phyloP scores from a whole-genome alignment of 331 rosid species.

The Stylosanthes scabra region DNA sequence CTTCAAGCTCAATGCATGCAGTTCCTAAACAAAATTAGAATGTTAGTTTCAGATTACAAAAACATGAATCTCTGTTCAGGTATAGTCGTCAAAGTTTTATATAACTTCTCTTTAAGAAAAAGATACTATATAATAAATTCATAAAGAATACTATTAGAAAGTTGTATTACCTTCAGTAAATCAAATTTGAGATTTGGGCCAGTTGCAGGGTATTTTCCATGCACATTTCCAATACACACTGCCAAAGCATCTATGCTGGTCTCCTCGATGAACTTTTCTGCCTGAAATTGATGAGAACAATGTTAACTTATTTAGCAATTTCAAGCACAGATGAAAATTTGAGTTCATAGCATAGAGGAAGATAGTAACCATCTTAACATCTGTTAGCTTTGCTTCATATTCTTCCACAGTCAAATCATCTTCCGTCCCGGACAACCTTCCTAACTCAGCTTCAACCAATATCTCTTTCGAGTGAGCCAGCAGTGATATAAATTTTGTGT shows the following conservation, averaged over 20 bases:
- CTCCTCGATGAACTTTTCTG: conserved; percentile 81
- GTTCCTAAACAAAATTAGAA: conserved; percentile 55
- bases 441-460: conserved; percentile 94
- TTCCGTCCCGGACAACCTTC: conserved; percentile 95
- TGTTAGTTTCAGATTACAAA: conserved; percentile 37
- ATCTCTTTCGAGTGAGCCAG: conserved; percentile 81
- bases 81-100: not conserved
- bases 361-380: conserved; percentile 68
- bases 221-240: conserved; percentile 93
- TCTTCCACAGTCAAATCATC: conserved; percentile 93
- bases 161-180: conserved; percentile 77
- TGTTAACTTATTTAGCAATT: conserved; percentile 23
- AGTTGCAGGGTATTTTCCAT: conserved; percentile 89
- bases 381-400: conserved; percentile 89
- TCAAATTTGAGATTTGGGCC: conserved; percentile 92
- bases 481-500: conserved; percentile 72
- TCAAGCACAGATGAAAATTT: conserved; percentile 19
- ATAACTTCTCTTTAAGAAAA: not conserved
- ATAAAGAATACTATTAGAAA: conserved; percentile 8
- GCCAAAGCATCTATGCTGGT: conserved; percentile 97
- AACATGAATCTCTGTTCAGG: conserved; percentile 15
- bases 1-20: conserved; percentile 66
- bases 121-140: not conserved
- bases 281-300: conserved; percentile 61
- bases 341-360: conserved; percentile 28